Base-by-base conservation (phyloP, 2,329 filamentous ascomycete species). In the Volutella citrinella region DNA sequence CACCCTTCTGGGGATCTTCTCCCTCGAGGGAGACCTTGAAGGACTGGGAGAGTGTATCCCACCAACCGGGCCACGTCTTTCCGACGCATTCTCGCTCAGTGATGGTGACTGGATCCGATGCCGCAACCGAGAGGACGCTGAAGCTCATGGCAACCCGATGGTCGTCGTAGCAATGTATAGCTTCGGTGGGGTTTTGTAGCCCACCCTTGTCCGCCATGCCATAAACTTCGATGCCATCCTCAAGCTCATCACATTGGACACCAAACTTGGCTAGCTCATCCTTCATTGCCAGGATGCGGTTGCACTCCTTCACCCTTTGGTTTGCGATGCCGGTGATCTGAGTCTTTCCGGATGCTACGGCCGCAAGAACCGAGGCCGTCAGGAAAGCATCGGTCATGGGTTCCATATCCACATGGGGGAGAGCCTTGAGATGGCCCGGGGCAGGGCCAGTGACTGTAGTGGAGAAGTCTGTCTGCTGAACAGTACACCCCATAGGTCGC, bases 61-160 rank as follows among this genome's bases (percentile, higher is more conserved):
- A 98, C 88, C 93, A 98, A 9, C 91, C 93, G 1, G 93, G 93
- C 93, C 93, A 98, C 4, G 93, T 98, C 72, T 98, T 98, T 24
- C 86, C 90, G 4, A 88, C 87, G 58, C 93, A 98, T 54, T 95
- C 89, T 40, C 89, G 84, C 59, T 98, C 93, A 3, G 87, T 75
- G 32, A 98, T 80, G 12, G 95, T 65, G 0, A 88, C 84, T 1
- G 87, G 76, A 7, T 77, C 63, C 2, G 86, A 82, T 1, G 84
- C 76, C 19, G 83, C 77, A 13, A 87, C 68, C 10, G 88, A 80
- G 12, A 98, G 70, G 7, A 98, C 89, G 47, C 89, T 93, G 64
- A 98, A 95, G 64, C 91, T 96, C 89, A 98, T 98, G 16, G 93
- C 93, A 10, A 98, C 89, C 40, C 93, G 85, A 60, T 98, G 93